Base-by-base conservation (phyloP, 2,329 filamentous ascomycete species). In the Hymenoscyphus fraxineus region DNA sequence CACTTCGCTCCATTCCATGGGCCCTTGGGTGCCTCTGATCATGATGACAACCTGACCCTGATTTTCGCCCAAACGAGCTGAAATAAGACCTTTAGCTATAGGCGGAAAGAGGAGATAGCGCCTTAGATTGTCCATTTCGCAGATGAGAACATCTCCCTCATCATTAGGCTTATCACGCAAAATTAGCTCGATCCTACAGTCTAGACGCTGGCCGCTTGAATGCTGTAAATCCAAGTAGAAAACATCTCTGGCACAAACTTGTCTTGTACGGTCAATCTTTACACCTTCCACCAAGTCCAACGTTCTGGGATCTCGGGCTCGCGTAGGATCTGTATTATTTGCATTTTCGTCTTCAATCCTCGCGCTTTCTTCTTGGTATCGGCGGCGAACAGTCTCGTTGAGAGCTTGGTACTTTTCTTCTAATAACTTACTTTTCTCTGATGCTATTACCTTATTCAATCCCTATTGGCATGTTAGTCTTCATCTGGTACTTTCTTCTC, bases 91-190 rank as follows among this genome's bases (percentile, higher is more conserved):
- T 68, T 86, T 82, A 19, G 88, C 82, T n/a, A 97, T 82, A 0
- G 95, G 94, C n/a, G 93, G 90, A 73, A 99, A 97, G 0, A 99
- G 83, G 4, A 99, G 83, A 87, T 92, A 98, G 35, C 82, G 80
- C 15, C 89, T 87, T 6, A 84, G 83, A 61, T 86, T 84, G 56
- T 93, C 92, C n/a, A 93, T 87, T 76, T 98, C 93, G 69, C 94
- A 93, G 64, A 99, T 89, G 27, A 99, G 84, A n/a, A 99, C 76
- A 76, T 99, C 95, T 6, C 94, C 93, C 59, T 85, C 80, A 67
- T 89, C 85, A 59, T 85, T 84, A 31, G 87, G 82, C 70, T 92
- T 92, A 73, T 98, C 94, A 73, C 95, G 87, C 68, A 94, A 85
- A 15, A 98, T 83, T 38, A 99, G 76, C 75, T 99, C 95, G 16